Evolutionary conservation across 1,284 basidiomycete genomes (phyloP), one percentile per base, ranked within the genome.

Genomic region (Boletus subluridellus): DNA sequence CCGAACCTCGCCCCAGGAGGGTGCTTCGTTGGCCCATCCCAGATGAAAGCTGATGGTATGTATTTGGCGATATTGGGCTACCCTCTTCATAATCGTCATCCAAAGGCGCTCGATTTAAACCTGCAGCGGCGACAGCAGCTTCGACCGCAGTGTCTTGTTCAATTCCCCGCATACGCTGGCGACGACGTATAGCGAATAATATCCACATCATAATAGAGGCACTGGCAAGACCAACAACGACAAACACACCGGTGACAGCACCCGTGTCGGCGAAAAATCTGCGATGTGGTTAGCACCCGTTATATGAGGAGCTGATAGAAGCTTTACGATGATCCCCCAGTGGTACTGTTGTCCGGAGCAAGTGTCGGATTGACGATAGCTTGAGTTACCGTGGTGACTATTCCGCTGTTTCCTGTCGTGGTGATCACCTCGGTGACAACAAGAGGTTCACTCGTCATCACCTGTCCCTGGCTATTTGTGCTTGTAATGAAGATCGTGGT

Each of bases 181-280:
- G 80, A 44, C 86, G 80, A 26, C 85, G 83, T 59, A 89, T 71
- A 55, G 83, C 86, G 70, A 90, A 90, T 65, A 89, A 72, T 55
- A 89, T 74, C 78, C 85, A 90, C 38, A 90, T 76, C 39, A 85
- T 69, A 58, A 92, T 87, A 11, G 87, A 83, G 1, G 86, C 84
- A 6, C 78, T 81, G 12, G 88, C 84, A 28, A 92, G 78, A 39
- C 88, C 90, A 12, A 90, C 87, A 35, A 91, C 81, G 41, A 89
- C 79, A 66, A 91, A 92, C 26, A 90, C 87, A 48, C 84, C 90
- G 7, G 84, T 84, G 4, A 92, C 89, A 14, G 89, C 89, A 26
- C 87, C 88, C 39, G 84, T 87, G 66, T 90, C 85, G 32, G 73
- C 67, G 73, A 92, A 90, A 72, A 92, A 92, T 57, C 87, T 90